These are phyloP conservation scores for Oldenlandia corymbosa DNA, from an alignment of 257 asterid species.

Conservation along the genomic window DNA sequence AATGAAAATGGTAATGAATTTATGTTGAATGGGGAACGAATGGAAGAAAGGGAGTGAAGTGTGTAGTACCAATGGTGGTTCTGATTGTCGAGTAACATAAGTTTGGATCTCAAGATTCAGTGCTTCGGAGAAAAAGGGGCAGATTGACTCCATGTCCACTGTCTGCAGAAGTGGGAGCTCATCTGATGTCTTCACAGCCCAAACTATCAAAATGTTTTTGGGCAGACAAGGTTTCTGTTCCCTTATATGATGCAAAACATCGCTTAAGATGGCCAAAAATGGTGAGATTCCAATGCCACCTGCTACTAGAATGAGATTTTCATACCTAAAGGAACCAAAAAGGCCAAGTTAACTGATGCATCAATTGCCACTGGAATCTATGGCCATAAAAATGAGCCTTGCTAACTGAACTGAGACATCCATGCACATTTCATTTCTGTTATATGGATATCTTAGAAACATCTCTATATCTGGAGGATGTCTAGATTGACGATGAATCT, in stretches of 20 bases:
- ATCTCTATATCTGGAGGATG: background rate
- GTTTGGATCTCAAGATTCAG: slow-evolving; percentile 68
- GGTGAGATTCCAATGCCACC: slow-evolving; percentile 95
- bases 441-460: background rate
- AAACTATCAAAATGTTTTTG: slow-evolving; percentile 52
- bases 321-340: slow-evolving; percentile 45
- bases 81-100: slow-evolving; percentile 72
- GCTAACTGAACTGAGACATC: background rate
- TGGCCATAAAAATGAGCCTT: background rate
- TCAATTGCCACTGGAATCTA: background rate
- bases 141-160: slow-evolving; percentile 50
- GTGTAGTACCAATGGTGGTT: slow-evolving; percentile 61
- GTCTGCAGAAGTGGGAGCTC: slow-evolving; percentile 84
- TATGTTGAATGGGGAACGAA: background rate
- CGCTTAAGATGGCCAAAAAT: slow-evolving; percentile 75
- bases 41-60: background rate
- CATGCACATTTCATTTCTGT: no score
- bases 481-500: background rate
- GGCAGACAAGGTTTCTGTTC: slow-evolving; percentile 55
- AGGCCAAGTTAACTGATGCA: background rate
- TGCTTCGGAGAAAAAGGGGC: slow-evolving; percentile 43
- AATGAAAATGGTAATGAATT: background rate
- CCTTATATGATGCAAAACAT: slow-evolving; percentile 56
- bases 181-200: slow-evolving; percentile 68
- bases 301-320: slow-evolving; percentile 75